Evolutionary conservation across 2,329 filamentous ascomycete species (phyloP), one percentile per base, ranked within the genome.

Genomic region (Neofusicoccum sp.): DNA sequence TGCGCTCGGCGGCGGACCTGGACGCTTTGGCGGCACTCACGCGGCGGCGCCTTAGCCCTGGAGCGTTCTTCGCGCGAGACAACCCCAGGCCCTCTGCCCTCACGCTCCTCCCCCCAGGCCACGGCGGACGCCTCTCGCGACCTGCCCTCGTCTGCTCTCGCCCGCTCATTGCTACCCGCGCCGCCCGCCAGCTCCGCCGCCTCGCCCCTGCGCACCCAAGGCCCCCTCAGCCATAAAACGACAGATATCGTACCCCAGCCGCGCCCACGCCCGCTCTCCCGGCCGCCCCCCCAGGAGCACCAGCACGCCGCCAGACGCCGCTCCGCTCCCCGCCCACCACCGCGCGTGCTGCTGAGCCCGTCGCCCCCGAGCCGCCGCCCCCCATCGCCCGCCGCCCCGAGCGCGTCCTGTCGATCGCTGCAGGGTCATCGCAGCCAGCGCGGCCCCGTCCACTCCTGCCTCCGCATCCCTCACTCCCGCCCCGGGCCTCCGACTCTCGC

Each of bases 1-100:
- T 45, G 53, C 20, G 26, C 45, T 41, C 49, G 24, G 26, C 51
- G 49, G 31, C 33, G 31, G 36, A 41, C 49, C 49, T 36, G 30
- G 49, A 56, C 51, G 51, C 51, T 56, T 56, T 56, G 51, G 51
- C 51, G 51, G 51, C 51, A 56, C 51, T 56, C 51, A 56, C 51
- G 51, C 51, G 51, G 51, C 38, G 38, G 51, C 38, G 38, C 51
- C 51, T 56, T 56, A 56, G 51, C 51, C 51, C 38, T 56, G 51
- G 51, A 43, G 51, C 51, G 51, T 56, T 56, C 51, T 56, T 56
- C 51, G 51, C 51, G 51, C 51, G 38, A 53, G 48, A 56, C 51
- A 56, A 56, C 51, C 51, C 51, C 51, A 56, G 51, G 51, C 57
- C 57, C 57, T 59, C 57, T 49, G 28, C 54, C 43, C 43, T 58